phyloP scores from a whole-genome alignment of 2,329 filamentous ascomycete genomes.

The Metarhizium anisopliae region DNA sequence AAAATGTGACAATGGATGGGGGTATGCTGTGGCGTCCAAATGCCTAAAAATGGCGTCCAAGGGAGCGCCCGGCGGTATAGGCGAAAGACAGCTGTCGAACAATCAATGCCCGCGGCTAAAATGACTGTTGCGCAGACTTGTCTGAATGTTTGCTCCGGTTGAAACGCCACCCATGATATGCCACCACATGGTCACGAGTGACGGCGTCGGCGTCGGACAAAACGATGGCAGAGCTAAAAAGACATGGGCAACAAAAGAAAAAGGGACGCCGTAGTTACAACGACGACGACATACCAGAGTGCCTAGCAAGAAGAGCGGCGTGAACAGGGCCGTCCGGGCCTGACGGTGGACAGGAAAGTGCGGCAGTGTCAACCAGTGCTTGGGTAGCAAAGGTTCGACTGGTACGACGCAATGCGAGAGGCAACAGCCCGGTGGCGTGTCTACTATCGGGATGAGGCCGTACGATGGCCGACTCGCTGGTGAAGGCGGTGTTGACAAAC shows the following conservation, averaged over 20 bases:
- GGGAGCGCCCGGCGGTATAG: neutral
- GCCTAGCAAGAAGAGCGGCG: neutral
- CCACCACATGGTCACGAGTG: neutral
- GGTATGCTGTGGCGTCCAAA: neutral
- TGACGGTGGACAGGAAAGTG: neutral
- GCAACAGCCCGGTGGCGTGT: neutral
- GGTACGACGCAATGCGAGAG: neutral
- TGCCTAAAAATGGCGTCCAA: neutral
- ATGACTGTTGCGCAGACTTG: neutral
- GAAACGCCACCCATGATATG: neutral
- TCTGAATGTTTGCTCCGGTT: conserved; percentile 1
- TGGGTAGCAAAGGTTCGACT: neutral
- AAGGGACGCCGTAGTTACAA: neutral
- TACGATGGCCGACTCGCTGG: neutral
- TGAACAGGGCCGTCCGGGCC: neutral
- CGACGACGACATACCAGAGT: neutral
- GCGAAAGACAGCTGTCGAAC: neutral
- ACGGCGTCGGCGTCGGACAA: neutral
- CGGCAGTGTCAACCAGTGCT: neutral
- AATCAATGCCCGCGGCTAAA: neutral
- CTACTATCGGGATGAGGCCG: neutral
- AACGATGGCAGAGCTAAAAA: neutral
- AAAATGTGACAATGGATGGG: neutral
- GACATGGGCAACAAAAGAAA: neutral
- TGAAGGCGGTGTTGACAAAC: neutral